Percentiles rank a stretch among this genome's conserved stretches.
These are phyloP conservation scores for Aspergillus sojae DNA, from an alignment of 2,329 filamentous ascomycete genomes.

Conservation along the genomic window DNA sequence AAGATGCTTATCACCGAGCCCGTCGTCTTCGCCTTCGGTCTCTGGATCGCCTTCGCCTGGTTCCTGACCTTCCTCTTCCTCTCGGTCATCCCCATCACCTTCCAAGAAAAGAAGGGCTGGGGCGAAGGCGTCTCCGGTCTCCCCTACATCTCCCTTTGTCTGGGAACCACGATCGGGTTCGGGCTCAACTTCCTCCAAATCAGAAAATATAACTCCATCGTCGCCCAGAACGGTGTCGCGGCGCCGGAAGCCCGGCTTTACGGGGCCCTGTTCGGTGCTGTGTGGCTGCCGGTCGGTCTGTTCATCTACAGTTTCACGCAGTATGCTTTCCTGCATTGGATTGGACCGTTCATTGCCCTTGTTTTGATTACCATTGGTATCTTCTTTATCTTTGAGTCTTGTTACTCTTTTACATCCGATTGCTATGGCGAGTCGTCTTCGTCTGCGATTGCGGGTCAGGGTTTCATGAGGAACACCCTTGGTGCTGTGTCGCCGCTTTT, in stretches of 20 bases:
- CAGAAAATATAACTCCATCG: slow-evolving; percentile 51
- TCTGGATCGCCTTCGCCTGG: slow-evolving; percentile 58
- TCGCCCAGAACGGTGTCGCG: slow-evolving; percentile 34
- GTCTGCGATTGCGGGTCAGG: slow-evolving; percentile 53
- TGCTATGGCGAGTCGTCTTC: slow-evolving; percentile 52
- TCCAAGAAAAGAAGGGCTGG: slow-evolving; percentile 57
- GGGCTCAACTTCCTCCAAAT: slow-evolving; percentile 54
- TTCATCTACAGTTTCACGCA: slow-evolving; percentile 60
- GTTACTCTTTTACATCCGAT: slow-evolving; percentile 55
- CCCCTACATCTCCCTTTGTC: slow-evolving; percentile 54
- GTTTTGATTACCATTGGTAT: slow-evolving; percentile 56
- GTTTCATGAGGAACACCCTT: slow-evolving; percentile 56
- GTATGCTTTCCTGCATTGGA: slow-evolving; percentile 53
- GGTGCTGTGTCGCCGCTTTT: slow-evolving; percentile 57
- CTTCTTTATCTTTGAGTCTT: slow-evolving; percentile 50
- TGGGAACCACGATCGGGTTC: slow-evolving; percentile 55
- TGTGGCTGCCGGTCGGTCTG: slow-evolving; percentile 52
- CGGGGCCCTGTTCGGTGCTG: slow-evolving; percentile 52
- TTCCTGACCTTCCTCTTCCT: slow-evolving; percentile 59
- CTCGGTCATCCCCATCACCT: slow-evolving; percentile 54
- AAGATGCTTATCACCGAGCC: slow-evolving; percentile 54
- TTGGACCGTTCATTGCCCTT: slow-evolving; percentile 53
- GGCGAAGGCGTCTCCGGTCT: slow-evolving; percentile 53
- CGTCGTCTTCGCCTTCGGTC: slow-evolving; percentile 53
- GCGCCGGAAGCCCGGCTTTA: slow-evolving; percentile 52